phyloP scores from a whole-genome alignment of 306 rosid genomes.

The Sicyos edulis region DNA sequence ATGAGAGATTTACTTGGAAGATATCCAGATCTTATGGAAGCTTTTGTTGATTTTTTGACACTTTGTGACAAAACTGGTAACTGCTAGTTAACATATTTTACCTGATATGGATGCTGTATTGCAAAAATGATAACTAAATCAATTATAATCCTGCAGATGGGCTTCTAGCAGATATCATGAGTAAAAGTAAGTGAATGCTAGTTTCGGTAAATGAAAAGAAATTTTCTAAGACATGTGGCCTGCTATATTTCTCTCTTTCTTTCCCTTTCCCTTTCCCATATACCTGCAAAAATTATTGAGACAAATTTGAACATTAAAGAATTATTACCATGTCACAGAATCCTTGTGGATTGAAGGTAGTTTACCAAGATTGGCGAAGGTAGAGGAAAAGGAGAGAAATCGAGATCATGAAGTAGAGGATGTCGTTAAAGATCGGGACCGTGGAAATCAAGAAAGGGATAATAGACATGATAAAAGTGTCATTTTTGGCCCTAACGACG shows the following conservation, averaged over 20 bases:
- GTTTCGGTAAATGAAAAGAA: not conserved
- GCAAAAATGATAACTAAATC: not conserved
- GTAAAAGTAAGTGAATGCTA: constrained; percentile 61
- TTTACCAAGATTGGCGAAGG: constrained; percentile 53
- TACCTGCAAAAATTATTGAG: constrained; percentile 2
- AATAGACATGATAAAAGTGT: constrained; percentile 32
- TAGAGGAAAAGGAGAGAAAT: constrained; percentile 76
- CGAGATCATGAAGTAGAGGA: constrained; percentile 64
- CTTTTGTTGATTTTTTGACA: constrained; percentile 78
- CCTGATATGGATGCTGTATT: not conserved
- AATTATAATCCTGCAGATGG: constrained; percentile 62
- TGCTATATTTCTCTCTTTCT: not conserved
- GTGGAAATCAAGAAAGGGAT: constrained; percentile 78
- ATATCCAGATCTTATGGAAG: constrained; percentile 85
- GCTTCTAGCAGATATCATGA: constrained; percentile 85
- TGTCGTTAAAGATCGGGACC: constrained; percentile 48
- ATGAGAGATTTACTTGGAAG: constrained; percentile 86
- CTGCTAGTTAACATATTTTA: constrained; percentile 15
- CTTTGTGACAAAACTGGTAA: constrained; percentile 89
- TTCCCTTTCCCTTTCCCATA: not conserved
- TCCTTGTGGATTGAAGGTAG: constrained; percentile 55
- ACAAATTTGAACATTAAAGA: not conserved
- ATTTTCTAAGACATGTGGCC: constrained; percentile 7
- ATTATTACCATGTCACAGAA: constrained; percentile 47
- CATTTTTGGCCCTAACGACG: constrained; percentile 16